Percentiles rank a stretch among this genome's conserved stretches.
These are phyloP conservation scores for Hortaea werneckii DNA, from an alignment of 2,329 filamentous ascomycete species.

Conservation along the genomic window DNA sequence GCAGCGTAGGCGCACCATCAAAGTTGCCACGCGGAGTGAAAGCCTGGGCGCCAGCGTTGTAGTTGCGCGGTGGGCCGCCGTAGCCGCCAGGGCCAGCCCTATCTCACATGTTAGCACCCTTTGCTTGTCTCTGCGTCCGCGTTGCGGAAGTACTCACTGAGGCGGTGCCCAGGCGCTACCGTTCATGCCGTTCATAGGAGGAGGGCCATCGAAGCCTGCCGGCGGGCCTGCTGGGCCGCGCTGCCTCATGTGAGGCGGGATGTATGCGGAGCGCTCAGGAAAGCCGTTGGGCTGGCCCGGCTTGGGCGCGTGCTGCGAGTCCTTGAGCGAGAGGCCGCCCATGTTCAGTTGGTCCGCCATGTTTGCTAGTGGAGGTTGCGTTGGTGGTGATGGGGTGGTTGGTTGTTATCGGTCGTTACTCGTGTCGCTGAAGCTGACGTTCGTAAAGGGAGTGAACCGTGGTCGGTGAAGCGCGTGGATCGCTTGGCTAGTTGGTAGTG, in stretches of 20 bases:
- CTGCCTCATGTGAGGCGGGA: constrained; percentile 71
- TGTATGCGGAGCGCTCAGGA: constrained; percentile 61
- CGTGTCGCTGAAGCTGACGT: constrained; percentile 3
- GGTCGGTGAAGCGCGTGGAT: constrained; percentile 13
- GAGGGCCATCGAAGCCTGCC: constrained; percentile 25
- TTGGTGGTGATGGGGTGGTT: neutral
- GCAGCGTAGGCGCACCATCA: constrained; percentile 28
- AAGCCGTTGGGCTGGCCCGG: constrained; percentile 34
- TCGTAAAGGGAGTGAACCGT: constrained; percentile 17
- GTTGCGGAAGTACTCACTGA: constrained; percentile 13
- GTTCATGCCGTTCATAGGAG: constrained; percentile 41
- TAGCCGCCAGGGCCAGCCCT: constrained; percentile 32
- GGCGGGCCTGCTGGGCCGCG: constrained; percentile 29
- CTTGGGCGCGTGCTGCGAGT: constrained; percentile 49
- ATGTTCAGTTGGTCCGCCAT: constrained; percentile 84
- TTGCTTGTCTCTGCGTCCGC: neutral
- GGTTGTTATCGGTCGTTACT: constrained; percentile 2
- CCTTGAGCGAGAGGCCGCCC: constrained; percentile 60
- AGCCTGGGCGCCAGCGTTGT: constrained; percentile 43
- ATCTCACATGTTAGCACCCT: neutral
- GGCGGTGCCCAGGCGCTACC: constrained; percentile 48
- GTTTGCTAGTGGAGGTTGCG: constrained; percentile 1
- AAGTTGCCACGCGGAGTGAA: constrained; percentile 44
- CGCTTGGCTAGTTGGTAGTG: neutral
- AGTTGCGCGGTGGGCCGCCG: constrained; percentile 33